Evolutionary conservation across 2,329 filamentous ascomycete genomes (phyloP), one percentile per base, ranked within the genome.

Genomic region (Colletotrichum brevisporum): DNA sequence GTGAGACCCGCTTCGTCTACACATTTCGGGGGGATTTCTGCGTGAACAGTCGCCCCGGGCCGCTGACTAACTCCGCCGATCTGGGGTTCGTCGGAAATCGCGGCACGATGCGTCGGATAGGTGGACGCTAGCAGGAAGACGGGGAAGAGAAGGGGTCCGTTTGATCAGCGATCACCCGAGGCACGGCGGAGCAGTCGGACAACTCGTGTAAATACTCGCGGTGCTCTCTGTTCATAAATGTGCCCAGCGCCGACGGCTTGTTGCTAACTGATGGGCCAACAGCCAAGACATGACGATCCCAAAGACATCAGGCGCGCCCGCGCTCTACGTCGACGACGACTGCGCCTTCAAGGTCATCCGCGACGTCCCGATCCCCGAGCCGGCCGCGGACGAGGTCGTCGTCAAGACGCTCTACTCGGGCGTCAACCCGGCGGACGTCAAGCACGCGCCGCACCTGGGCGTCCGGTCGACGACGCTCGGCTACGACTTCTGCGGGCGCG

Each of bases 401-500:
- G 45, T 66, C 1, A 66, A 61, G 10, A 55, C 61, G 2, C 24
- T 31, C 12, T 66, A 48, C 50, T 69, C 62, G 5, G 66, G 66
- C 56, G 66, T 69, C 10, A 69, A 69, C n/a, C 62, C 66, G 5
- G 62, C 62, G 31, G 66, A 69, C 45, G 21, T 69, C 21, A 69
- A 66, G 18, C 66, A 69, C 51, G 66, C 39, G 0, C 24, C 24
- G 24, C 3, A 26, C 16, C 31, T 69, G 15, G 66, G 66, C 6
- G 24, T 69, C 50, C 54, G 41, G 4, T 16, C 41, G n/a, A 36
- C 26, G 6, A 48, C 39, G 50, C 24, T 69, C 13, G 66, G 66
- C 36, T 69, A 69, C 51, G 66, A 69, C 53, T 69, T 69, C 12
- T 51, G 62, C 51, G 66, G 66, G 15, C 66, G 45, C 31, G 62